phyloP scores from a whole-genome alignment of 2,329 filamentous ascomycete species.

The Lasiodiplodia sp. region DNA sequence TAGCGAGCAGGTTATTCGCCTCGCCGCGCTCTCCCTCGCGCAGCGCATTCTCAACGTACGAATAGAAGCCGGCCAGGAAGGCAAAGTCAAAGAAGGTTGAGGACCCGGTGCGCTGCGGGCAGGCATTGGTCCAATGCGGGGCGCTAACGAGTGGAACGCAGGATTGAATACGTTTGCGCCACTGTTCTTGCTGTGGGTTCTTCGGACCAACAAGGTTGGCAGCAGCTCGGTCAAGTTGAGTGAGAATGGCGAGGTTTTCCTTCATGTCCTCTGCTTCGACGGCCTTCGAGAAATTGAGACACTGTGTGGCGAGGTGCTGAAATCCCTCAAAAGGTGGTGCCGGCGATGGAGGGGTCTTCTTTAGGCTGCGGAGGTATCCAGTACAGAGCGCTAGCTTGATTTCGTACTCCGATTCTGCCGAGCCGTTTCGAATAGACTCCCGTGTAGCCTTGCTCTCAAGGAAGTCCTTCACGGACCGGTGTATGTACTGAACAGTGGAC shows the following conservation, averaged over 20 bases:
- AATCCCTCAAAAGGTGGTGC: neutral
- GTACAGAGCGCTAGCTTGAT: constrained; percentile 9
- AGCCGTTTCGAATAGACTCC: neutral
- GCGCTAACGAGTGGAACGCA: constrained; percentile 1
- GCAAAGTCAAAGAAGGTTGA: constrained; percentile 25
- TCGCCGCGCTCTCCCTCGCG: neutral
- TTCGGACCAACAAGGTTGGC: neutral
- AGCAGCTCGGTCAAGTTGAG: constrained; percentile 9
- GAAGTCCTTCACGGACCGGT: constrained; percentile 35
- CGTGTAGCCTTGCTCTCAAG: neutral
- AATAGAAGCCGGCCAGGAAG: constrained; percentile 16
- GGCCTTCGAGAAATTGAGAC: constrained; percentile 1
- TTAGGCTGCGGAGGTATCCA: constrained; percentile 20
- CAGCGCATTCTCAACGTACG: constrained; percentile 14
- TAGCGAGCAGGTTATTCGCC: neutral
- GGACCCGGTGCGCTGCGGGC: constrained; percentile 6
- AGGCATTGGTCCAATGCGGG: constrained; percentile 25
- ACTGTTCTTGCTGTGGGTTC: constrained; percentile 1
- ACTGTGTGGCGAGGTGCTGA: constrained; percentile 7
- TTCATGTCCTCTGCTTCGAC: neutral
- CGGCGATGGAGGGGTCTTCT: neutral
- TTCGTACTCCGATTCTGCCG: neutral
- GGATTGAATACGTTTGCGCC: constrained; percentile 5
- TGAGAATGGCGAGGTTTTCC: constrained; percentile 14
- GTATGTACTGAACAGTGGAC: constrained; percentile 30